phyloP scores from a whole-genome alignment of 345 rosid species.

The Garcia nutans region DNA sequence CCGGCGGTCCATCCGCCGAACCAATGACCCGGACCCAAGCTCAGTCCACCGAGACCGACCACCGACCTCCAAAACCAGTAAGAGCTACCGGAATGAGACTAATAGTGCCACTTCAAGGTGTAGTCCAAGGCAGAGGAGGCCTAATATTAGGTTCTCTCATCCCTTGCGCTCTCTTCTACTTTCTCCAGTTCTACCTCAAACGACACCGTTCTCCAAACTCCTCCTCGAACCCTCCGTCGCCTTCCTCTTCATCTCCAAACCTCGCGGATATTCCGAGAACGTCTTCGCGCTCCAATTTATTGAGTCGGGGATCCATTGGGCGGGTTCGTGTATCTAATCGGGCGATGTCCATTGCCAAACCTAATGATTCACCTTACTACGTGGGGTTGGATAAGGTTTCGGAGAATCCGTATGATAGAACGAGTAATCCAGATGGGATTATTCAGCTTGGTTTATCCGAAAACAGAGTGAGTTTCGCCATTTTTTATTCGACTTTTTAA shows the following conservation, averaged over 20 bases:
- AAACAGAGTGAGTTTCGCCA: slow-evolving; percentile 51
- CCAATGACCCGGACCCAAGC: slow-evolving; percentile 32
- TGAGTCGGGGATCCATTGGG: slow-evolving; percentile 52
- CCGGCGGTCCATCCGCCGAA: slow-evolving; percentile 13
- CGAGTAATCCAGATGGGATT: slow-evolving; percentile 53
- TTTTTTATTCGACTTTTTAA: background rate
- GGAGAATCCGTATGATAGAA: slow-evolving; percentile 59
- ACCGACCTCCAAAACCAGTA: slow-evolving; percentile 10
- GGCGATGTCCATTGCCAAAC: slow-evolving; percentile 54
- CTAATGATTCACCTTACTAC: slow-evolving; percentile 65
- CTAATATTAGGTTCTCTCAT: slow-evolving; percentile 73
- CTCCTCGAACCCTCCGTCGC: slow-evolving; percentile 43
- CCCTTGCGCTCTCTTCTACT: slow-evolving; percentile 86
- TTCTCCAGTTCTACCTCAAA: slow-evolving; percentile 65
- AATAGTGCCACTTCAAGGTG: slow-evolving; percentile 77
- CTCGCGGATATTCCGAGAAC: slow-evolving; percentile 52
- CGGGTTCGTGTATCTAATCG: slow-evolving; percentile 57
- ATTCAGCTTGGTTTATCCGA: slow-evolving; percentile 89
- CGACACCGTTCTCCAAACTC: slow-evolving; percentile 50
- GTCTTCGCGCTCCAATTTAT: slow-evolving; percentile 50
- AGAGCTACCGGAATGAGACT: slow-evolving; percentile 61
- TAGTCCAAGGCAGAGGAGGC: slow-evolving; percentile 82
- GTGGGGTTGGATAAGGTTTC: slow-evolving; percentile 59
- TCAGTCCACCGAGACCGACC: slow-evolving; percentile 12
- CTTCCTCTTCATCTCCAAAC: slow-evolving; percentile 42